Evolutionary conservation across 2,329 filamentous ascomycete species (phyloP).

Genomic region (Nemania serpens): DNA sequence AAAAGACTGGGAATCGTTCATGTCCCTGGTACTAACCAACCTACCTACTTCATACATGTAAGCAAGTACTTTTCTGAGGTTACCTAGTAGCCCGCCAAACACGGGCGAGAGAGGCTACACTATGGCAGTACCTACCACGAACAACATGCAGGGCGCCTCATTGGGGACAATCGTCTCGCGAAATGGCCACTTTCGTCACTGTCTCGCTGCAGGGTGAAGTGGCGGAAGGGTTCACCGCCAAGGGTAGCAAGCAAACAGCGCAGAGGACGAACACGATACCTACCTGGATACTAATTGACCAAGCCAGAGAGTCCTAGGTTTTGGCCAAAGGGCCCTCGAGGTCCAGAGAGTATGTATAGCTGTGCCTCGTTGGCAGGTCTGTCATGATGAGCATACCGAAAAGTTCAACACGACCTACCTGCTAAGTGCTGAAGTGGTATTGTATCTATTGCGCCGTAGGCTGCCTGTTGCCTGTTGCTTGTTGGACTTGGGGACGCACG

Average conservation of each 20-base stretch:
- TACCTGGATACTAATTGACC: background rate
- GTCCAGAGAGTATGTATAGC: background rate
- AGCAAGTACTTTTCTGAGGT: background rate
- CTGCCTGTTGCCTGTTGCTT: background rate
- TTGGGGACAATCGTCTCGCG: constrained; percentile 24
- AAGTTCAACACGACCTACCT: background rate
- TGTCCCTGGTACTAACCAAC: constrained; percentile 10
- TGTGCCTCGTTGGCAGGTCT: constrained; percentile 5
- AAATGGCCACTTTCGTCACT: constrained; percentile 25
- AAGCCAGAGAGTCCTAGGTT: background rate
- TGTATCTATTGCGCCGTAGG: background rate
- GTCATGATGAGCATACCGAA: background rate
- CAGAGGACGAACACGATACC: constrained; percentile 3
- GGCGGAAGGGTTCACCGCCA: constrained; percentile 30
- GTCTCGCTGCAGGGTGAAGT: constrained; percentile 30
- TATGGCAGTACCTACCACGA: constrained; percentile 9
- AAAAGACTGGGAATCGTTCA: constrained; percentile 11
- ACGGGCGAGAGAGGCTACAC: constrained; percentile 14
- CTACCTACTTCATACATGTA: too few relatives aligned
- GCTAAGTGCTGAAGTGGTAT: background rate
- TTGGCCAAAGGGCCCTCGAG: background rate
- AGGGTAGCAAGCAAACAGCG: constrained; percentile 23
- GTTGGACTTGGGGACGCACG: constrained; percentile 2
- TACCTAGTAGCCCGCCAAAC: constrained; percentile 3
- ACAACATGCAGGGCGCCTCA: constrained; percentile 18